phyloP scores from a whole-genome alignment of 2,329 filamentous ascomycete genomes.

The Fusarium virguliforme region DNA sequence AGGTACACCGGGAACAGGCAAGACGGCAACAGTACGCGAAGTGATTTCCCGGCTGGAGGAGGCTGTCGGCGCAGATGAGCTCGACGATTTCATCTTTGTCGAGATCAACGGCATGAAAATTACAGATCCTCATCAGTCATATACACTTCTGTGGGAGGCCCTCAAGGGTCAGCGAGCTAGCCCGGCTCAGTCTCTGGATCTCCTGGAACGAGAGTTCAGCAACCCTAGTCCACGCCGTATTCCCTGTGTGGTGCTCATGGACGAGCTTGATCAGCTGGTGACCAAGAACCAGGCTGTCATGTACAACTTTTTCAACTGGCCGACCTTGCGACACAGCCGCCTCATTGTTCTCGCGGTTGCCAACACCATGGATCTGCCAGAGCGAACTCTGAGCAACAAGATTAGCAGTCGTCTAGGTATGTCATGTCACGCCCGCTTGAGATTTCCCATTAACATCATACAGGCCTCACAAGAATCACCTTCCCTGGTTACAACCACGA shows the following conservation, averaged over 20 bases:
- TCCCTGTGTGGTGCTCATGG: slow-evolving; percentile 98
- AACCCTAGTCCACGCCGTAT: slow-evolving; percentile 91
- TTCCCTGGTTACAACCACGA: slow-evolving; percentile 98
- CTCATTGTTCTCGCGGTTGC: slow-evolving; percentile 97
- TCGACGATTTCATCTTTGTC: slow-evolving; percentile 99
- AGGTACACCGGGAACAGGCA: slow-evolving; percentile 97
- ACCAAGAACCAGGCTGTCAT: slow-evolving; percentile 99
- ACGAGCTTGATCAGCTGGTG: slow-evolving; percentile 96
- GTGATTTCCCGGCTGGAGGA: slow-evolving; percentile 91
- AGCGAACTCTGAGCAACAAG: slow-evolving; percentile 97
- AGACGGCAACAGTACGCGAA: slow-evolving; percentile 97
- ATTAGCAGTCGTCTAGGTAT: slow-evolving; percentile 88
- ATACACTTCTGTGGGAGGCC: slow-evolving; percentile 95
- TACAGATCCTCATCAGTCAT: slow-evolving; percentile 96
- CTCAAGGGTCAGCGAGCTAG: slow-evolving; percentile 94
- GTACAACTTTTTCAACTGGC: slow-evolving; percentile 99
- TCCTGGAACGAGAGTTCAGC: slow-evolving; percentile 93
- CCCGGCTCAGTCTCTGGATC: slow-evolving; percentile 89
- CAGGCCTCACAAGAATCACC: slow-evolving; percentile 89
- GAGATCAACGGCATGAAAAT: slow-evolving; percentile 99
- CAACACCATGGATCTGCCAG: slow-evolving; percentile 98
- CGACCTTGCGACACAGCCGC: slow-evolving; percentile 88
- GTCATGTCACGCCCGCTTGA: slow-evolving; percentile 39
- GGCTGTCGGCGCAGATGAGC: slow-evolving; percentile 89
- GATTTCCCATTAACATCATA: slow-evolving; percentile 12